Percentiles rank a stretch among this genome's conserved stretches.
phyloP scores from a whole-genome alignment of 1,284 basidiomycete species.

The Fistulina hepatica region DNA sequence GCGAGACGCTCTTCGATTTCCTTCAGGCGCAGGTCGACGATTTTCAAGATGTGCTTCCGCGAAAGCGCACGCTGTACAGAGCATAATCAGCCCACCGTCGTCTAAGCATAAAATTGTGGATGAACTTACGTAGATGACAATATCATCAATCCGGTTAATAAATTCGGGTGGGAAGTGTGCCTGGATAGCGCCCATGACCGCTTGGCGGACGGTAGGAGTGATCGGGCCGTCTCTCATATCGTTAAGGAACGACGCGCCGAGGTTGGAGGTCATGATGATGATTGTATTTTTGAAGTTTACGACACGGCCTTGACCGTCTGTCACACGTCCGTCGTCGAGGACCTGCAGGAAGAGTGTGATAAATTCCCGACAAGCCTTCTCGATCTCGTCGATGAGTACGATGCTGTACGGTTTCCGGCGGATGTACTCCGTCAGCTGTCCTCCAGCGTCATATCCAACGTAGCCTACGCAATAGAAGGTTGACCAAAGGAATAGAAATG shows the following conservation, averaged over 20 bases:
- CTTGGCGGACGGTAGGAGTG: conserved; percentile 45
- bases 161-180: conserved; percentile 89
- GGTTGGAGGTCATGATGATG: conserved; percentile 91
- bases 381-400: conserved; percentile 77
- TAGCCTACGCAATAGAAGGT: conserved; percentile 89
- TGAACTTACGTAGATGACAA: conserved; percentile 73
- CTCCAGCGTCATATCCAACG: conserved; percentile 86
- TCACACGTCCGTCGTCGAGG: conserved; percentile 90
- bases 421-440: conserved; percentile 87
- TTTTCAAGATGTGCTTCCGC: conserved; percentile 63
- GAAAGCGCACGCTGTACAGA: conserved; percentile 62
- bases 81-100: conserved; percentile 9
- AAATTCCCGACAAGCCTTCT: conserved; percentile 86
- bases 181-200: conserved; percentile 74
- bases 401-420: conserved; percentile 80
- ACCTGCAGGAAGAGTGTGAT: conserved; percentile 90
- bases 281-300: conserved; percentile 72
- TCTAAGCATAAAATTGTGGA: conserved; percentile 3
- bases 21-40: conserved; percentile 75
- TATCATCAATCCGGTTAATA: conserved; percentile 85
- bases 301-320: conserved; percentile 76
- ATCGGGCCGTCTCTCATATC: conserved; percentile 71
- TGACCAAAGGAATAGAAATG: conserved; percentile 65
- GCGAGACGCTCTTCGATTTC: conserved; percentile 68
- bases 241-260: conserved; percentile 71